Evolutionary conservation across 805 yeast species (phyloP).

Genomic region (Wickerhamiella hasegawae): DNA sequence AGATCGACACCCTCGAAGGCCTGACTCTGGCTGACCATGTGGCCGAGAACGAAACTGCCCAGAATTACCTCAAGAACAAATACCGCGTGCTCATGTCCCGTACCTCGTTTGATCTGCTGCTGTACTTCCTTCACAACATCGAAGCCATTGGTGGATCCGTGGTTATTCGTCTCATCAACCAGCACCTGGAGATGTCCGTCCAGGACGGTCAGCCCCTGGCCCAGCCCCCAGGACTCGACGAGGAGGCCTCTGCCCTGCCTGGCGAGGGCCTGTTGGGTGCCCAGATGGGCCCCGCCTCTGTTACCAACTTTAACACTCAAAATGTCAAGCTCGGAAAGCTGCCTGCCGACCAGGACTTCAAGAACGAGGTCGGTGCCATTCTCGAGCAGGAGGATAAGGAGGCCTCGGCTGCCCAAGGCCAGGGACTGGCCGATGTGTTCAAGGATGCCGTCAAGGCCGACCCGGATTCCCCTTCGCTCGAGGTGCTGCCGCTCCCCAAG

Average conservation of each 20-base stretch:
- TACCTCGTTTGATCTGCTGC: slow-evolving; percentile 67
- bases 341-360: slow-evolving; percentile 76
- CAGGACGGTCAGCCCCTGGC: slow-evolving; percentile 22
- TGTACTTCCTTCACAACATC: slow-evolving; percentile 80
- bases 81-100: slow-evolving; percentile 64
- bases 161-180: slow-evolving; percentile 71
- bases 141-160: slow-evolving; percentile 86
- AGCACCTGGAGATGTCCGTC: slow-evolving; percentile 39
- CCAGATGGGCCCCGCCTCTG: slow-evolving; percentile 17
- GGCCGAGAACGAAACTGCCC: slow-evolving; percentile 67
- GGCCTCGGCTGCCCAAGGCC: slow-evolving; percentile 16
- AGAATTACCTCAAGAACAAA: slow-evolving; percentile 53
- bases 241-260: slow-evolving; percentile 6
- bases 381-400: slow-evolving; percentile 55
- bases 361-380: slow-evolving; percentile 72
- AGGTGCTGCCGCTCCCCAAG: slow-evolving; percentile 69
- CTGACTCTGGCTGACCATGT: slow-evolving; percentile 69
- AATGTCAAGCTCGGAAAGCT: slow-evolving; percentile 67
- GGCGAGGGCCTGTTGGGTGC: slow-evolving; percentile 9
- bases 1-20: slow-evolving; percentile 54
- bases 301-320: slow-evolving; percentile 49
- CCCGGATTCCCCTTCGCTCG: slow-evolving; percentile 47
- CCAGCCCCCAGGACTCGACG: slow-evolving; percentile 5
- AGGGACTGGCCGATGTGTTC: slow-evolving; percentile 49
- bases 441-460: slow-evolving; percentile 36